Conservation (phyloP, 768 basidiomycete genomes). For the Podaxis rugospora region DNA sequence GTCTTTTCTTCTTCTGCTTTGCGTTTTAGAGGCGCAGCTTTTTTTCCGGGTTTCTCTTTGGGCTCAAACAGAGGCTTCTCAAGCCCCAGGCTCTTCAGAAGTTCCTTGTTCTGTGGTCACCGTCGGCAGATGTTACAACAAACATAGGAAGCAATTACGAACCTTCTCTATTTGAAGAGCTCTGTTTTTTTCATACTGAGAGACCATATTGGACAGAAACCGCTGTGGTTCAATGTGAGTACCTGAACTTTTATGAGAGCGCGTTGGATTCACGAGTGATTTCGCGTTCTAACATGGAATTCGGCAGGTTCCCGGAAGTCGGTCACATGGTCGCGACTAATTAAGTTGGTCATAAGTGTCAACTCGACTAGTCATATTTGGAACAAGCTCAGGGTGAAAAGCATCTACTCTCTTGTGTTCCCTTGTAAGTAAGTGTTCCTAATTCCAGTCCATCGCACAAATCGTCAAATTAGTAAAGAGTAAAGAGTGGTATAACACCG, state of each 20-base stretch:
- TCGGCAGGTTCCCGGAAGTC: neutral
- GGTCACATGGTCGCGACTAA: conserved; percentile 9
- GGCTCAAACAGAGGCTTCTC: conserved; percentile 46
- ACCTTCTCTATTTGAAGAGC: conserved; percentile 30
- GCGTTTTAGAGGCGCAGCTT: conserved; percentile 24
- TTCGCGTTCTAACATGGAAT: neutral
- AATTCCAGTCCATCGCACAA: neutral
- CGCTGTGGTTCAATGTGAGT: neutral
- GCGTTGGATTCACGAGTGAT: neutral
- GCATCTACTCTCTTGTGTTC: too few relatives aligned
- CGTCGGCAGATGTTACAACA: neutral
- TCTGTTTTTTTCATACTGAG: conserved; percentile 26
- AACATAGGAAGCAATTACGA: neutral
- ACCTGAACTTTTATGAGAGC: neutral
- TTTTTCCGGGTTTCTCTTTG: conserved; percentile 32
- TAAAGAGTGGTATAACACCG: neutral
- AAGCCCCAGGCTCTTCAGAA: conserved; percentile 41
- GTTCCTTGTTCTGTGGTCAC: conserved; percentile 32
- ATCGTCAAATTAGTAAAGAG: neutral
- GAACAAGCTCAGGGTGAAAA: too few relatives aligned
- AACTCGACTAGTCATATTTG: neutral
- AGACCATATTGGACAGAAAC: conserved; percentile 17
- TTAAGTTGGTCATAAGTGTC: neutral
- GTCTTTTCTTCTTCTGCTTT: conserved; percentile 18
- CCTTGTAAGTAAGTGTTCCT: too few relatives aligned